These are phyloP conservation scores for Phytophthora fragariaefolia DNA, from an alignment of 352 stramenopile genomes.

Conservation along the genomic window DNA sequence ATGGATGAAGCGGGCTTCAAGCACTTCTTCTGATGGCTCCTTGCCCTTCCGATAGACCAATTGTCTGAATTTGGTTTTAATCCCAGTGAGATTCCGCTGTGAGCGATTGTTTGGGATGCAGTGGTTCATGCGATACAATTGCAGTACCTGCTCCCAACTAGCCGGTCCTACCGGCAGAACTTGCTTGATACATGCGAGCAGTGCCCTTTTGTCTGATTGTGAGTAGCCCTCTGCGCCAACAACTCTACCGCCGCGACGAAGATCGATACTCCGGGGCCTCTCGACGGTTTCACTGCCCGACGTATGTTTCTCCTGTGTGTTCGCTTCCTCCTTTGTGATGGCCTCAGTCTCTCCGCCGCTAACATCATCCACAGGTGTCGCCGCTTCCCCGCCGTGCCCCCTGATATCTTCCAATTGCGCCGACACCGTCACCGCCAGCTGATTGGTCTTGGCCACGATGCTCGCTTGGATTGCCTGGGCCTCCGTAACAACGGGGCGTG, in stretches of 20 bases:
- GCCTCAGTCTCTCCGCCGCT: constrained; percentile 1
- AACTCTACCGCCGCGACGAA: constrained; percentile 28
- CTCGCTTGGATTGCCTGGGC: constrained; percentile 24
- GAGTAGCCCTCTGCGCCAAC: constrained; percentile 45
- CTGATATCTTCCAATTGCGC: background rate
- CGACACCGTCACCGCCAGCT: background rate
- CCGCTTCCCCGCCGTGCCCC: background rate
- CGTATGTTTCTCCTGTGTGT: constrained; percentile 1
- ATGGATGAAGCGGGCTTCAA: constrained; percentile 42
- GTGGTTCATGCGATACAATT: constrained; percentile 42
- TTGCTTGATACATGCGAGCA: constrained; percentile 35
- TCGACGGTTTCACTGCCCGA: constrained; percentile 19
- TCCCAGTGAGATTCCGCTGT: constrained; percentile 23
- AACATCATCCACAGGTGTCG: constrained; percentile 2
- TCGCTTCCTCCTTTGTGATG: background rate
- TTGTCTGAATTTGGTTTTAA: constrained; percentile 51
- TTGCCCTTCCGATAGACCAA: constrained; percentile 34
- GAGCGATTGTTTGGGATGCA: constrained; percentile 36
- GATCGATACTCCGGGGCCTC: constrained; percentile 5
- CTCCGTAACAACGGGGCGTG: constrained; percentile 23
- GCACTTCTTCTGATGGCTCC: constrained; percentile 19
- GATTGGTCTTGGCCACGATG: constrained; percentile 28
- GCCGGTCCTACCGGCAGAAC: constrained; percentile 32
- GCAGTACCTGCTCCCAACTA: constrained; percentile 39
- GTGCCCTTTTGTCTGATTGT: constrained; percentile 25